Evolutionary conservation across 306 rosid genomes (phyloP), one percentile per base, ranked within the genome.

Genomic region (Morella rubra): DNA sequence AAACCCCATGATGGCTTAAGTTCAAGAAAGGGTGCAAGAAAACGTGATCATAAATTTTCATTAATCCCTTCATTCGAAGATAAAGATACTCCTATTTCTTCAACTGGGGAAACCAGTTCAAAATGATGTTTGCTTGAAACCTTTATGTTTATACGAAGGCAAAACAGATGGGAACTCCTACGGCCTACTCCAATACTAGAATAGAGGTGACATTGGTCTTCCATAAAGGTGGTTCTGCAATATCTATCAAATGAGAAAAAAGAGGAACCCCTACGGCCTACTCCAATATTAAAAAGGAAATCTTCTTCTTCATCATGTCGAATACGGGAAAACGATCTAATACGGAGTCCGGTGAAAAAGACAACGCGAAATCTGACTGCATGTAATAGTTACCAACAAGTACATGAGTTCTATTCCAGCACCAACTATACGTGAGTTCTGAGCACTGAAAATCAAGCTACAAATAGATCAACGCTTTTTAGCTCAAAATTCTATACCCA

Each of bases 121-220:
- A 65, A 65, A 65, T 16, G n/a, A 42, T 18, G 53, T n/a, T 49
- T 41, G 71, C 71, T 65, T 65, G 71, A 40, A 32, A 65, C 27
- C 18, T 8, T 10, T 41, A 16, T 65, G 47, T 16, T 65, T 41
- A 7, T 3, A 8, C 11, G 45, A n/a, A 65, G 27, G 49, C 37
- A 8, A 65, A 41, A 65, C 16, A 7, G 14, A 18, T 7, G 37
- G 37, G 37, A 32, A 32, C 37, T 3, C 37, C 37, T 32, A 32
- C 37, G 37, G 37, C 37, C 37, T 2, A 32, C 37, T 32, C 37
- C 37, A 32, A 32, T 32, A 32, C 19, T 8, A 65, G 44, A 65
- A 18, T 65, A 42, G 20, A 41, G 71, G 47, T 40, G 71, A 42
- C 49, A 5, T 5, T 11, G 16, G 12, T 7, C 70, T 40, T 40